phyloP scores from a whole-genome alignment of 2,329 filamentous ascomycete genomes.

The Talaromyces sp. region DNA sequence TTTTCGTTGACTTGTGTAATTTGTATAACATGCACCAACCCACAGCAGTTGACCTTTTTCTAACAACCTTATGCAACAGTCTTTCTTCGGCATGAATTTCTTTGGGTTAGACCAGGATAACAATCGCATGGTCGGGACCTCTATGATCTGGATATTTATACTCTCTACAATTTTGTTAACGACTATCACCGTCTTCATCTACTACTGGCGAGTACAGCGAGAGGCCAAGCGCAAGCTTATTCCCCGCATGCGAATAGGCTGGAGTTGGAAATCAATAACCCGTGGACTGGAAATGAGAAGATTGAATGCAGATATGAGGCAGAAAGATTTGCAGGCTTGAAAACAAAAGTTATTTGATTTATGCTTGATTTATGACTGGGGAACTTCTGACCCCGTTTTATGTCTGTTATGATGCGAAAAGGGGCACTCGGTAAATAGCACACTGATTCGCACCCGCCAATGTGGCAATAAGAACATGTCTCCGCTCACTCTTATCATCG shows the following conservation, averaged over 20 bases:
- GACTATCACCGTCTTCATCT: slow-evolving; percentile 22
- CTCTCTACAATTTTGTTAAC: slow-evolving; percentile 26
- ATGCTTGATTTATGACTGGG: slow-evolving; percentile 8
- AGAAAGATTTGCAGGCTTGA: background rate
- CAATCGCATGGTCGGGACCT: slow-evolving; percentile 23
- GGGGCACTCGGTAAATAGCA: slow-evolving; percentile 18
- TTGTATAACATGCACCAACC: background rate
- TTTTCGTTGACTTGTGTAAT: background rate
- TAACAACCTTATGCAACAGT: slow-evolving; percentile 15
- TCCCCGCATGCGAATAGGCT: background rate
- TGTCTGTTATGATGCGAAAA: slow-evolving; percentile 18
- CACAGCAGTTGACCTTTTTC: background rate
- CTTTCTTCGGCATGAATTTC: slow-evolving; percentile 40
- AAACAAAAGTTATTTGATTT: slow-evolving; percentile 5
- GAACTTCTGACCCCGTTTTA: background rate
- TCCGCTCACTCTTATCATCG: background rate
- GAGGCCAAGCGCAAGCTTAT: background rate
- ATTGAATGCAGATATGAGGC: background rate
- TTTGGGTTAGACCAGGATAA: slow-evolving; percentile 28
- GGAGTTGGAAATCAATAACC: slow-evolving; percentile 3
- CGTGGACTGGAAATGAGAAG: slow-evolving; percentile 1
- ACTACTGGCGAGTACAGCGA: slow-evolving; percentile 20
- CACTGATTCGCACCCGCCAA: slow-evolving; percentile 17
- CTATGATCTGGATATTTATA: slow-evolving; percentile 37
- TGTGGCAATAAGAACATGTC: slow-evolving; percentile 19